Evolutionary conservation across 2,329 filamentous ascomycete species (phyloP), one percentile per base, ranked within the genome.

Genomic region (Cladosporium cucumerinum): DNA sequence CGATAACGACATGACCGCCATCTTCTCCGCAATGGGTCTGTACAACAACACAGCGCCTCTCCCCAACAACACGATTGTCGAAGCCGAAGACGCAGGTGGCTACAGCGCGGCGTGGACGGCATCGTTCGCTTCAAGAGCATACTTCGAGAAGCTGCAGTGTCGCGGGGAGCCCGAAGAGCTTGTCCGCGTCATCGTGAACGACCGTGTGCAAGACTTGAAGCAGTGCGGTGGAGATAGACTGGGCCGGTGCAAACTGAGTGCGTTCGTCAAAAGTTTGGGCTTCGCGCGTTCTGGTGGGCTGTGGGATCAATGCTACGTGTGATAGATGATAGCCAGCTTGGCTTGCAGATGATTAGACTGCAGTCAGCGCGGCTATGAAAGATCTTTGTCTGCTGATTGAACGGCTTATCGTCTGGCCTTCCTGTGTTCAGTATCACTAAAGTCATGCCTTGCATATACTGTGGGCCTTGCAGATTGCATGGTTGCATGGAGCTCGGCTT

Each of bases 121-220:
- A 21, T 91, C 93, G 0, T 97, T 97, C 77, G 91, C 85, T 0
- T 88, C 86, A 21, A 83, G 93, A 61, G 85, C 92, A 77, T 96
- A 96, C 75, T 86, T 97, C 39, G 93, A 97, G 82, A 95, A 94
- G 82, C 88, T 97, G 85, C 78, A 77, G 48, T 97, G 93, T 75
- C 74, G 74, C 2, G 80, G 74, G 16, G 75, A 78, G n/a, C 68
- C 78, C 1, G 86, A 92, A 72, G 90, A 95, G 76, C 81, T 89
- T 61, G 91, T 97, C 12, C 84, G 93, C 43, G 82, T 96, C 5
- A 78, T 97, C 66, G 81, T 97, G 39, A 97, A 97, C 77, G 92
- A 96, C 73, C 85, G 91, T 26, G 91, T 97, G 2, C 82, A 93
- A 65, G 86, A 87, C 12, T 77, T 96, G 64, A 80, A 85, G 69